These are phyloP conservation scores for Pseudocercospora macadamiae DNA, from an alignment of 2,329 filamentous ascomycete genomes.

Conservation along the genomic window DNA sequence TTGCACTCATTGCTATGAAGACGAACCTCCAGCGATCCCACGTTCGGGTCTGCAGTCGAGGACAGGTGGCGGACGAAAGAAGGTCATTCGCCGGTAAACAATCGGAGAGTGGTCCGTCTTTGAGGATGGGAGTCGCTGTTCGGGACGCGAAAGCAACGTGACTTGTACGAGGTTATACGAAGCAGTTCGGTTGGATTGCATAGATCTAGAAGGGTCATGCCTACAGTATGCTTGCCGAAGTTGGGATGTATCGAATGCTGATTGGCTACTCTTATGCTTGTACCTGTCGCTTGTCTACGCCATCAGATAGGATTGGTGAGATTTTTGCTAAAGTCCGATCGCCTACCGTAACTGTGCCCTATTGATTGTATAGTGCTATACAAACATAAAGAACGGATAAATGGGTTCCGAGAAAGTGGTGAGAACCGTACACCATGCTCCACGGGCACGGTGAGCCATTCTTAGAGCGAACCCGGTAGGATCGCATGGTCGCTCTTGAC, in stretches of 20 bases:
- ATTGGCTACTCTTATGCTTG: background rate
- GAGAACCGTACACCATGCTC: background rate
- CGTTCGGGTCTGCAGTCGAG: conserved; percentile 14
- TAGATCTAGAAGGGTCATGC: conserved; percentile 1
- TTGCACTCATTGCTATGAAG: conserved; percentile 35
- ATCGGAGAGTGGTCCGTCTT: no score
- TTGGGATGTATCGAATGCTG: background rate
- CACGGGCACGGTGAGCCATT: no score
- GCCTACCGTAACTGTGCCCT: no score
- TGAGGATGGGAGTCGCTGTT: no score
- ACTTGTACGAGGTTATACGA: background rate
- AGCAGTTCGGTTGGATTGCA: background rate
- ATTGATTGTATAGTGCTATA: no score
- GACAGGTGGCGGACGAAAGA: conserved; percentile 23
- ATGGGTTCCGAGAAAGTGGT: background rate
- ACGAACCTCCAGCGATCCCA: conserved; percentile 23
- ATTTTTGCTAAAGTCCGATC: no score
- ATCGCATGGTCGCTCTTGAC: no score
- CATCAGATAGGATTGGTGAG: background rate
- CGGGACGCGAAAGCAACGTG: background rate
- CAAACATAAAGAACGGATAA: no score
- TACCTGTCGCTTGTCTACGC: background rate
- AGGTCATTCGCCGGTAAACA: conserved; percentile 21
- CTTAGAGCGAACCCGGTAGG: no score
- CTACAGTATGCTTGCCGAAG: background rate